These are phyloP conservation scores for Cordyceps pruinosa DNA, from an alignment of 2,329 filamentous ascomycete species.

Conservation along the genomic window DNA sequence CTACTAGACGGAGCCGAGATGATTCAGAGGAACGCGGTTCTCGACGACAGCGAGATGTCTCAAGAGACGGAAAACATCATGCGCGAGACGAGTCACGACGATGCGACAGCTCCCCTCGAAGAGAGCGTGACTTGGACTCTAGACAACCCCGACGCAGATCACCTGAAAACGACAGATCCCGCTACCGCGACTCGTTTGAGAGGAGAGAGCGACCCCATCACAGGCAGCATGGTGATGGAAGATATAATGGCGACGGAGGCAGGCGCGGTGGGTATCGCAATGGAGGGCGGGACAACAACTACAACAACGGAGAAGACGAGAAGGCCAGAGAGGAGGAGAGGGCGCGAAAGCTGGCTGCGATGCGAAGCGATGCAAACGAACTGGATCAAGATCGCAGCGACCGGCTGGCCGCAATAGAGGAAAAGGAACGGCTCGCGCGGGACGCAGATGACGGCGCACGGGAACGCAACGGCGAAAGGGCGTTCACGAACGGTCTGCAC, in stretches of 20 bases:
- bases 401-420: conserved; percentile 59
- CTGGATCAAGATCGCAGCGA: conserved; percentile 64
- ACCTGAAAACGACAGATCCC: neutral
- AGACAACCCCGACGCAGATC: conserved; percentile 1
- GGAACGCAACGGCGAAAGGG: conserved; percentile 55
- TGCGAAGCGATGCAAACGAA: conserved; percentile 64
- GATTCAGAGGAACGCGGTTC: conserved; percentile 20
- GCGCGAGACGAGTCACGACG: conserved; percentile 15
- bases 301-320: conserved; percentile 19
- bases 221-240: neutral
- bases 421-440: conserved; percentile 55
- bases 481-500: conserved; percentile 59
- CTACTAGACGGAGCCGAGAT: conserved; percentile 18
- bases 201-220: neutral
- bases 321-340: conserved; percentile 45
- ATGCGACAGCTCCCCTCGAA: conserved; percentile 12
- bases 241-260: neutral
- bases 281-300: conserved; percentile 18
- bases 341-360: conserved; percentile 62
- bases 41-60: conserved; percentile 15
- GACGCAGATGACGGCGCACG: conserved; percentile 62
- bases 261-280: neutral
- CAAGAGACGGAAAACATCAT: conserved; percentile 15
- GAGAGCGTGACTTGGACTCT: conserved; percentile 13
- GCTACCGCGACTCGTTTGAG: conserved; percentile 6